Base-by-base conservation (phyloP, 1,284 basidiomycete genomes). In the Cystobasidium sp. region DNA sequence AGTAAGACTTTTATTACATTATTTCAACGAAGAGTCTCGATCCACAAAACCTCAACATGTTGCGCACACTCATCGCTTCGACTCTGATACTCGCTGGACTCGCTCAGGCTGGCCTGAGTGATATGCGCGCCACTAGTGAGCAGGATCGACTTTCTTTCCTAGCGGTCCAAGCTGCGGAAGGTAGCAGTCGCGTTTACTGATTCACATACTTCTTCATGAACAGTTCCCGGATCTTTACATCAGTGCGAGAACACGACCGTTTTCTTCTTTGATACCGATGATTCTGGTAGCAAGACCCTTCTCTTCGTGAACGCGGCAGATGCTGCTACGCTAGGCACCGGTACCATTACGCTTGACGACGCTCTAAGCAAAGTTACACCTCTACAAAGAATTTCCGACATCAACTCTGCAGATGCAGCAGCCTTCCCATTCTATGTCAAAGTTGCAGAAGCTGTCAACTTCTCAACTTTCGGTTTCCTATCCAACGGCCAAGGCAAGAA, bases 401-500 rank as follows among this genome's bases (percentile, higher is more conserved):
- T 78, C 55, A 64, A 65, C 7, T 75, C 77, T 16, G 69, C 75
- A 14, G 78, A 78, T 61, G 74, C 76, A 3, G 55, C 58, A 31
- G 47, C 56, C 22, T 75, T 55, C 53, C 24, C 51, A 3, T 78
- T 77, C 44, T 37, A 44, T 31, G 51, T 79, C n/a, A 59, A 68
- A 51, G 56, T 79, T n/a, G 71, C 62, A 0, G 51, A 70, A 51
- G 71, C 73, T 31, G 65, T 66, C 39, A 20, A 46, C 5, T 47
- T 37, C 37, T 51, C 77, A 66, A 71, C 75, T 14, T 76, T 75
- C 49, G 78, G 73, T 16, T 79, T 79, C 75, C 63, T 79, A 7
- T 75, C 77, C 1, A 76, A 79, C 59, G 78, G 77, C n/a, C 68
- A 73, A 31, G 78, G 78, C 68, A 79, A 79, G 69, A 74, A 76